phyloP scores from a whole-genome alignment of 345 rosid genomes.

The Turnera subulata region DNA sequence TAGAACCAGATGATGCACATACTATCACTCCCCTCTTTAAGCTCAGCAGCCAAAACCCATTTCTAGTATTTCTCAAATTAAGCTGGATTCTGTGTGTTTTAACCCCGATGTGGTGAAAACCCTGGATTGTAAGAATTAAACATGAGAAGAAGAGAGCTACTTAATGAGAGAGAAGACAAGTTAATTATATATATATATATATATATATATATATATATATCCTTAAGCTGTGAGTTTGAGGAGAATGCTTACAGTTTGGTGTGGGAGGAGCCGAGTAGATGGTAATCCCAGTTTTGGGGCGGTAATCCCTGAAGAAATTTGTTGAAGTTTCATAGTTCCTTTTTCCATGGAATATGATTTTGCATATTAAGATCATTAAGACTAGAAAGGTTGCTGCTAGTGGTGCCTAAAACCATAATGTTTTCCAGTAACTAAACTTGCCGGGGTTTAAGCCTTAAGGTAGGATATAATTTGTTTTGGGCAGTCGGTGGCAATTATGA shows the following conservation, averaged over 20 bases:
- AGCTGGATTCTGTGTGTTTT: conserved; percentile 14
- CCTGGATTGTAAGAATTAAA: conserved; percentile 29
- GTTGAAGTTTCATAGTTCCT: conserved; percentile 39
- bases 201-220: neutral
- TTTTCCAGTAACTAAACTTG: too few relatives aligned
- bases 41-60: conserved; percentile 1
- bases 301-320: conserved; percentile 43
- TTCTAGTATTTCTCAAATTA: conserved; percentile 11
- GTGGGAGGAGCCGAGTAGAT: conserved; percentile 11
- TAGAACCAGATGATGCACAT: too few relatives aligned
- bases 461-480: too few relatives aligned
- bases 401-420: too few relatives aligned
- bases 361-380: too few relatives aligned
- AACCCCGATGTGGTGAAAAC: conserved; percentile 20
- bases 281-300: conserved; percentile 32
- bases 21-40: conserved; percentile 25
- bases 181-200: neutral
- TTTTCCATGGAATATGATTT: too few relatives aligned
- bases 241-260: conserved; percentile 30
- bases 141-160: neutral
- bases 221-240: neutral
- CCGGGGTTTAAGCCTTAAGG: too few relatives aligned
- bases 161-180: neutral
- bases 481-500: too few relatives aligned
- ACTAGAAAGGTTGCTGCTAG: too few relatives aligned